These are phyloP conservation scores for Macrolepiota albuminosa DNA, from an alignment of 768 basidiomycete species.

Conservation along the genomic window DNA sequence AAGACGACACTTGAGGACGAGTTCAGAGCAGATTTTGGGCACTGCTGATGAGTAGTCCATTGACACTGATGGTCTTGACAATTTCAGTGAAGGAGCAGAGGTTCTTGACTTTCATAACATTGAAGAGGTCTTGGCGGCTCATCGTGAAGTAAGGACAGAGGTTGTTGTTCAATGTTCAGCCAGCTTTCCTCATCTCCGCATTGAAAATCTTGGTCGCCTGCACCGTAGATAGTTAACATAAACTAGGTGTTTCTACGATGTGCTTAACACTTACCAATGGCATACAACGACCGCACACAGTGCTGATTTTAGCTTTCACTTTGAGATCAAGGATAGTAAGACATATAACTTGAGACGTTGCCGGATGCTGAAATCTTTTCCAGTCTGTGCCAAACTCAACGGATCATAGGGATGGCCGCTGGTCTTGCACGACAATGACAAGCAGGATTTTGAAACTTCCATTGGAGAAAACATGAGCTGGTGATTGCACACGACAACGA, in stretches of 20 bases:
- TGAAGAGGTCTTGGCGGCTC: conserved; percentile 64
- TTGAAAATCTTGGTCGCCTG: conserved; percentile 32
- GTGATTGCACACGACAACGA: no score
- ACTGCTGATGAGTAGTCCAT: no score
- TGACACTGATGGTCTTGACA: conserved; percentile 44
- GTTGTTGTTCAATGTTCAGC: conserved; percentile 50
- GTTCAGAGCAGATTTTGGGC: no score
- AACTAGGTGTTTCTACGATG: background rate
- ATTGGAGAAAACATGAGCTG: conserved; percentile 32
- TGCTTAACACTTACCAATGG: conserved; percentile 48
- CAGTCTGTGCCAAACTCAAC: conserved; percentile 38
- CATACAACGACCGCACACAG: conserved; percentile 71
- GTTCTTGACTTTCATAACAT: conserved; percentile 58
- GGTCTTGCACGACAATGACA: conserved; percentile 46
- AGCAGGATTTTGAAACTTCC: conserved; percentile 71
- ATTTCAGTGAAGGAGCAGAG: conserved; percentile 52
- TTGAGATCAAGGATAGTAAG: conserved; percentile 51
- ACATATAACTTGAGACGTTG: no score
- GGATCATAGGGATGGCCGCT: conserved; percentile 54
- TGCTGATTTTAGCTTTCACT: conserved; percentile 62
- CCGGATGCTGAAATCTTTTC: conserved; percentile 38
- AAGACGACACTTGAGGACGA: no score
- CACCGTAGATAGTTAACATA: background rate
- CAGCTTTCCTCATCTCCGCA: conserved; percentile 64
- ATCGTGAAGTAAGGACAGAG: conserved; percentile 64